Percentiles rank a stretch among this genome's conserved stretches.
Conservation (phyloP, 148 eudicot species). For the Vaccinium myrtillus region DNA sequence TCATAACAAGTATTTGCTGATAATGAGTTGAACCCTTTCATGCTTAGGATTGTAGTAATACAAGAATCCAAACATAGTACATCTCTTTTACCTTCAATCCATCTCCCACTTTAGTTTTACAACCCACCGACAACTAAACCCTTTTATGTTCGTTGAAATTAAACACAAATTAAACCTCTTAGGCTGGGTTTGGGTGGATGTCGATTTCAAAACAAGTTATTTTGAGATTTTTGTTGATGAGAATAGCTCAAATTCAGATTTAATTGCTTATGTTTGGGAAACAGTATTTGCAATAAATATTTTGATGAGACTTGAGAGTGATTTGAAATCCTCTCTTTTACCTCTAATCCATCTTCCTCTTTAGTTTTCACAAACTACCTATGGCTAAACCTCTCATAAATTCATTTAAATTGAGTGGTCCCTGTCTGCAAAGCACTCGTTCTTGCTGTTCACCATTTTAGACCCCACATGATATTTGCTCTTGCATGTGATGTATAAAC, state of each 20-base stretch:
- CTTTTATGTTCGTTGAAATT: not conserved
- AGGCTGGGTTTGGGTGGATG: too few relatives aligned
- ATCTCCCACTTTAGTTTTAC: not conserved
- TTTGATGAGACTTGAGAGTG: too few relatives aligned
- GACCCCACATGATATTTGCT: not conserved
- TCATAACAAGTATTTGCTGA: not conserved
- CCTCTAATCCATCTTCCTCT: too few relatives aligned
- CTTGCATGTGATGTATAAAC: not conserved
- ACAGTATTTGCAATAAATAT: too few relatives aligned
- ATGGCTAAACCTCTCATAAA: too few relatives aligned
- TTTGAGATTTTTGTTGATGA: too few relatives aligned
- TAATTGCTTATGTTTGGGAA: too few relatives aligned
- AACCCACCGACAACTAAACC: not conserved
- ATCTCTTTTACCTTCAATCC: not conserved
- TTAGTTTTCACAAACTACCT: too few relatives aligned
- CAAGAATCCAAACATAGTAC: not conserved
- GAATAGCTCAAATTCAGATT: too few relatives aligned
- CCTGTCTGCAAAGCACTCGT: not conserved
- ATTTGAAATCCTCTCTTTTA: too few relatives aligned
- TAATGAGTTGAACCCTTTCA: not conserved
- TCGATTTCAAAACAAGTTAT: too few relatives aligned
- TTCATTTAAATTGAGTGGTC: not conserved
- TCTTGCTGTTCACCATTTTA: not conserved
- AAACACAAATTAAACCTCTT: not conserved
- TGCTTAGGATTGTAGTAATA: not conserved